A percentile compares a stretch with the other conserved stretches of the same genome.
These are phyloP conservation scores for Clonostachys sp. DNA, from an alignment of 2,329 filamentous ascomycete species.

Conservation along the genomic window DNA sequence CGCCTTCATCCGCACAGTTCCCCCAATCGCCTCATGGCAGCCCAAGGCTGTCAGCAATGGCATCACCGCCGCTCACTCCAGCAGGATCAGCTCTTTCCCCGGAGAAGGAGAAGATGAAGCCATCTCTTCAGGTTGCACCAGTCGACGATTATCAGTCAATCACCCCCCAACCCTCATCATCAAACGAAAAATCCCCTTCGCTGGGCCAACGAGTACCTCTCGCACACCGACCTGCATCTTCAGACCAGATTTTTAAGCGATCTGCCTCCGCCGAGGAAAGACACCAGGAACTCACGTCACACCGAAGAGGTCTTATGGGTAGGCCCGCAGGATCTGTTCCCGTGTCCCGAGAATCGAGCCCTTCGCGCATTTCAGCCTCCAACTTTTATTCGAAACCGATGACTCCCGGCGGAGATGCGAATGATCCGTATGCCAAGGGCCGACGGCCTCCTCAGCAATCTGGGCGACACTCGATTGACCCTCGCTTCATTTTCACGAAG, in stretches of 20 bases:
- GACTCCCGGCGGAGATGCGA: slow-evolving; percentile 72
- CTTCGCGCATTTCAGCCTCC: slow-evolving; percentile 59
- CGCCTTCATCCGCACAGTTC: slow-evolving; percentile 59
- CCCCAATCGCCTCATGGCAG: slow-evolving; percentile 54
- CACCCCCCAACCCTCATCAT: slow-evolving; percentile 63
- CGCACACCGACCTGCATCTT: slow-evolving; percentile 35
- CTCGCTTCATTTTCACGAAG: slow-evolving; percentile 77
- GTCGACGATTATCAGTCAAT: slow-evolving; percentile 41
- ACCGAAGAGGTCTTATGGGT: slow-evolving; percentile 51
- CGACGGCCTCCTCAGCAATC: slow-evolving; percentile 67
- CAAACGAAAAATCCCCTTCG: slow-evolving; percentile 43
- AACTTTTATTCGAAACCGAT: slow-evolving; percentile 68
- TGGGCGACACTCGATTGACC: slow-evolving; percentile 61
- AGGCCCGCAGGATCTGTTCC: slow-evolving; percentile 48
- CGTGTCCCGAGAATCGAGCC: slow-evolving; percentile 57
- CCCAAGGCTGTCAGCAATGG: slow-evolving; percentile 65
- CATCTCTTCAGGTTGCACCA: slow-evolving; percentile 16
- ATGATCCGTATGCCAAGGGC: slow-evolving; percentile 84
- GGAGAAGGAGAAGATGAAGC: slow-evolving; percentile 20
- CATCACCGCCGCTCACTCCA: slow-evolving; percentile 86
- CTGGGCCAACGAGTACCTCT: slow-evolving; percentile 31
- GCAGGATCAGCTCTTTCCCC: slow-evolving; percentile 58
- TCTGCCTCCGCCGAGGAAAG: slow-evolving; percentile 32
- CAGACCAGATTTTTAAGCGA: slow-evolving; percentile 22
- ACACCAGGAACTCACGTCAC: slow-evolving; percentile 25